Conservation (phyloP, 2,329 filamentous ascomycete genomes). For the Talaromyces sp. region DNA sequence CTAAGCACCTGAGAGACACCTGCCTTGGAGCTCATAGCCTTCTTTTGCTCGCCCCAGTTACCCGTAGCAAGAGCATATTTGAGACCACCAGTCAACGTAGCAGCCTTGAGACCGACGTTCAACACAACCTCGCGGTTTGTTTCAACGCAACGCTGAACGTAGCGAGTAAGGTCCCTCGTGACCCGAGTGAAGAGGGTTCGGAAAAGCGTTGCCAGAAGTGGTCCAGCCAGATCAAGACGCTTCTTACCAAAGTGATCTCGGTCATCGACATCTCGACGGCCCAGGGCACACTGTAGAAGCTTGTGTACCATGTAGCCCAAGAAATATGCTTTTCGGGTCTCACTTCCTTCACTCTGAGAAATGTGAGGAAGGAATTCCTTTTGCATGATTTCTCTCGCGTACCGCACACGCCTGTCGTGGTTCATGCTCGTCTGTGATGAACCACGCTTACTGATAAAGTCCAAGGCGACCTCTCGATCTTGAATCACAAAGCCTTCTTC, state of each 20-base stretch:
- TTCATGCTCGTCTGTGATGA: conserved; percentile 65
- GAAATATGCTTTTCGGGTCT: conserved; percentile 96
- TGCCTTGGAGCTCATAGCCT: conserved; percentile 87
- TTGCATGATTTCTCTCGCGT: conserved; percentile 89
- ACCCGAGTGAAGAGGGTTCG: conserved; percentile 85
- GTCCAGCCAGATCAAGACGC: conserved; percentile 89
- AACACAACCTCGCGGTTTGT: conserved; percentile 84
- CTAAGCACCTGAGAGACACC: conserved; percentile 98
- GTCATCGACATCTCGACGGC: conserved; percentile 89
- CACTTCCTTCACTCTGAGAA: conserved; percentile 87
- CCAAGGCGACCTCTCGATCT: conserved; percentile 86
- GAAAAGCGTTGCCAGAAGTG: conserved; percentile 93
- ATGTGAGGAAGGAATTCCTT: conserved; percentile 97
- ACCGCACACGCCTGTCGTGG: conserved; percentile 81
- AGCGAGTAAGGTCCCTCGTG: conserved; percentile 83
- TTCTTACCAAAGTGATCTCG: conserved; percentile 99
- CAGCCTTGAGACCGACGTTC: conserved; percentile 82
- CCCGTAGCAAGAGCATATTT: conserved; percentile 97
- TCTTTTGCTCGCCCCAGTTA: conserved; percentile 99
- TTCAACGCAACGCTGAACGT: conserved; percentile 89
- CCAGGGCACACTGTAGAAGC: conserved; percentile 85
- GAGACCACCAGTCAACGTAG: conserved; percentile 84
- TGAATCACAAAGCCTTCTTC: conserved; percentile 96
- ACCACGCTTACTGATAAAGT: conserved; percentile 92
- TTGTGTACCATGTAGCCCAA: conserved; percentile 98